These are phyloP conservation scores for Chlamydomonas sphaeroides DNA, from an alignment of 139 green algal genomes.

Conservation along the genomic window DNA sequence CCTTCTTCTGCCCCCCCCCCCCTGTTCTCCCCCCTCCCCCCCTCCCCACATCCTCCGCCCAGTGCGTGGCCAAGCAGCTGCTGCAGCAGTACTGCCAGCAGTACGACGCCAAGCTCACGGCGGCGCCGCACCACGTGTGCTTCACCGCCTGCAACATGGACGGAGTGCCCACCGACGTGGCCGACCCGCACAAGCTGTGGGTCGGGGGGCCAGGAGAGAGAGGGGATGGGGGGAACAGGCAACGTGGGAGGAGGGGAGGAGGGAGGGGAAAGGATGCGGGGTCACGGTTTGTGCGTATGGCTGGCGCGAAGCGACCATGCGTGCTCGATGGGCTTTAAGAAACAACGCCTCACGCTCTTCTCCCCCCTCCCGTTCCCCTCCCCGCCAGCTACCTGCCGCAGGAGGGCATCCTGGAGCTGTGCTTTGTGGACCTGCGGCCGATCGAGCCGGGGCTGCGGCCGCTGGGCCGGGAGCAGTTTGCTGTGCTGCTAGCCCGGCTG, in stretches of 20 bases:
- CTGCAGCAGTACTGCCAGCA: constrained; percentile 52
- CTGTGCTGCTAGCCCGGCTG: constrained; percentile 47
- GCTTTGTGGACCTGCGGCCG: constrained; percentile 61
- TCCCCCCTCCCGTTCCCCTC: not conserved
- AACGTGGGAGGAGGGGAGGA: too few relatives aligned
- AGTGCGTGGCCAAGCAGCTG: constrained; percentile 45
- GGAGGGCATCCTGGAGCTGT: constrained; percentile 49
- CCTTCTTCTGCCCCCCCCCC: too few relatives aligned
- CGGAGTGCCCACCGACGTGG: constrained; percentile 30
- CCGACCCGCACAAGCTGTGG: constrained; percentile 42
- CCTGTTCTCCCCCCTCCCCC: too few relatives aligned
- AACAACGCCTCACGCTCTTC: too few relatives aligned
- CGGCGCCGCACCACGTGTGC: constrained; percentile 47
- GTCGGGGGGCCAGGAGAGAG: not conserved
- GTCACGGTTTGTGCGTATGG: too few relatives aligned
- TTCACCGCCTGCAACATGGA: constrained; percentile 51
- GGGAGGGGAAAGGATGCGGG: too few relatives aligned
- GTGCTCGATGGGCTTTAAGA: too few relatives aligned
- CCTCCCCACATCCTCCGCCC: too few relatives aligned
- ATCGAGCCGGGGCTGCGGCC: constrained; percentile 19
- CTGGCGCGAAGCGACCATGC: too few relatives aligned
- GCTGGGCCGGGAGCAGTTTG: constrained; percentile 43
- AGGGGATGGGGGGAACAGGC: too few relatives aligned
- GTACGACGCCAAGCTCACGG: constrained; percentile 38
- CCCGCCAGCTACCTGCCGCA: constrained; percentile 24